A percentile compares a stretch with the other conserved stretches of the same genome.
phyloP scores from a whole-genome alignment of 352 stramenopile species.

The Globisporangium nunn region DNA sequence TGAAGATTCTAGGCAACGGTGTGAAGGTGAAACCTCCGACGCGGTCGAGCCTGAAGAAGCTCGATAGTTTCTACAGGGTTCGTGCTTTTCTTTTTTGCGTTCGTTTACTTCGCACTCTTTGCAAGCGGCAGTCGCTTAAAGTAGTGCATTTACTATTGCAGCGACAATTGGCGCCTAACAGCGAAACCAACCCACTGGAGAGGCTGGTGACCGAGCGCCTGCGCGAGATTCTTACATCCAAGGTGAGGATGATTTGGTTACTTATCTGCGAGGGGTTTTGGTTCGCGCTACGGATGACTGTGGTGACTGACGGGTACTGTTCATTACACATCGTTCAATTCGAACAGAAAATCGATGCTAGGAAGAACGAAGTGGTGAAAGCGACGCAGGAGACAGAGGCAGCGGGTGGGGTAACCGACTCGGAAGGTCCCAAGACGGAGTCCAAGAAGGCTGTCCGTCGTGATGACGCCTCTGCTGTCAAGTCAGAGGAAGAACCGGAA shows the following conservation, averaged over 20 bases:
- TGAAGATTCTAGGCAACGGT: conserved; percentile 45
- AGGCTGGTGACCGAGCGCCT: conserved; percentile 35
- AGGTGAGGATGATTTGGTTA: conserved; percentile 17
- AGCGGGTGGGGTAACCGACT: conserved; percentile 20
- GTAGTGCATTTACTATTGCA: conserved; percentile 1
- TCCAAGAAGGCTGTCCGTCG: conserved; percentile 5
- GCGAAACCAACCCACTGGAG: conserved; percentile 25
- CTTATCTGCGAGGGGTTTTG: not conserved
- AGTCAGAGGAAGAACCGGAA: conserved; percentile 1
- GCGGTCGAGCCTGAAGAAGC: conserved; percentile 44
- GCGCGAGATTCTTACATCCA: conserved; percentile 32
- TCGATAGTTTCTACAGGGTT: conserved; percentile 66
- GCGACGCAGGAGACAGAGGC: conserved; percentile 14
- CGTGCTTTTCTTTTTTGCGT: not conserved
- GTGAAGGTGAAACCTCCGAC: conserved; percentile 36
- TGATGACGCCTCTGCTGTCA: not conserved
- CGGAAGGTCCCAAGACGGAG: conserved; percentile 29
- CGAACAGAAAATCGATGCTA: conserved; percentile 7
- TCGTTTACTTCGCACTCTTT: not conserved
- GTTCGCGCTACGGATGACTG: too few relatives aligned
- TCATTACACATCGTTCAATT: not conserved
- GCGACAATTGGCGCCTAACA: conserved; percentile 22
- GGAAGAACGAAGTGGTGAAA: not conserved
- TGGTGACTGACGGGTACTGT: not conserved
- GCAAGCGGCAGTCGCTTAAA: not conserved